A percentile compares a stretch with the other conserved stretches of the same genome.
phyloP scores from a whole-genome alignment of 768 basidiomycete species.

The Hortiboletus campestris region DNA sequence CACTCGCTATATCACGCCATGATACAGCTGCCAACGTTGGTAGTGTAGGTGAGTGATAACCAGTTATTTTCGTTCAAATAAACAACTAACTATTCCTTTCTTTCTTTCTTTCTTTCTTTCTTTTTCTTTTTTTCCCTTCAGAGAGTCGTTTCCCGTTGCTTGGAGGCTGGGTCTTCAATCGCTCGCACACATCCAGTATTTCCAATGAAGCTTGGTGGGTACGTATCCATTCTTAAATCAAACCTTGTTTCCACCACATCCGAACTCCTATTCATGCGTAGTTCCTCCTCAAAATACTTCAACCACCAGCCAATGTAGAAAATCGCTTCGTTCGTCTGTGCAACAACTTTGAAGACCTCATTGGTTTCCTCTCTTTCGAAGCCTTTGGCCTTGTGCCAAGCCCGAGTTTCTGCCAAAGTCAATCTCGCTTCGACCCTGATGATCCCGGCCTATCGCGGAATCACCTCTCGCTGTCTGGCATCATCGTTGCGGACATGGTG shows the following conservation, averaged over 20 bases:
- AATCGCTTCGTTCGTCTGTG: slow-evolving; percentile 32
- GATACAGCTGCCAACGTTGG: slow-evolving; percentile 13
- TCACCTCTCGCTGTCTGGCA: slow-evolving; percentile 22
- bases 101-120: no score
- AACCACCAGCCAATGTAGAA: slow-evolving; percentile 23
- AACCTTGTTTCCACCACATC: not conserved
- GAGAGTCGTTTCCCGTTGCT: slow-evolving; percentile 24
- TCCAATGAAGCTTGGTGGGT: slow-evolving; percentile 35
- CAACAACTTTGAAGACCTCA: slow-evolving; percentile 30
- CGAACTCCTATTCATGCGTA: not conserved
- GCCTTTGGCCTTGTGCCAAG: slow-evolving; percentile 18
- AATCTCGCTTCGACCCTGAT: not conserved
- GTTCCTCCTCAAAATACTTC: slow-evolving; percentile 2
- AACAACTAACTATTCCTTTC: not conserved
- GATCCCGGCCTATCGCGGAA: slow-evolving; percentile 11
- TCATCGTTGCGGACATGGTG: slow-evolving; percentile 22
- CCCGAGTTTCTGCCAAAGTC: slow-evolving; percentile 18
- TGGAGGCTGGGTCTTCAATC: slow-evolving; percentile 34
- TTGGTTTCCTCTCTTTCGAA: slow-evolving; percentile 28
- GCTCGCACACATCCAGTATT: slow-evolving; percentile 16
- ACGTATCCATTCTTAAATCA: slow-evolving; percentile 1
- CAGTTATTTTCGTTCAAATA: not conserved
- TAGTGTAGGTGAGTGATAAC: slow-evolving; percentile 1
- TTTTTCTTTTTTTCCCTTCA: not conserved
- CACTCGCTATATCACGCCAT: slow-evolving; percentile 11